Conservation (phyloP, 176 grass and related monocot genomes). For the Raddia distichophylla region DNA sequence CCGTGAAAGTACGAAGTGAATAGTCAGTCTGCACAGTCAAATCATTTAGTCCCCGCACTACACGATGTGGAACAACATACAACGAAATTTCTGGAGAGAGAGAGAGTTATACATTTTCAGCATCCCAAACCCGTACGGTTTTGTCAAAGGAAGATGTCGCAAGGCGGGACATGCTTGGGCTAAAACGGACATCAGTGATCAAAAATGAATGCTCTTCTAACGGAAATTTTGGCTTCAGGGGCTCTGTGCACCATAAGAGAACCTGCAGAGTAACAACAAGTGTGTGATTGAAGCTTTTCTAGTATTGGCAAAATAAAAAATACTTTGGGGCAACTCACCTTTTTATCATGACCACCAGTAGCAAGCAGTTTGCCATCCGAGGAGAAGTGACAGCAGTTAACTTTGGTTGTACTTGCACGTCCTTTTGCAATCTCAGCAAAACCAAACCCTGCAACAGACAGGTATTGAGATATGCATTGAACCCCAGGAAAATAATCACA, state of each 20-base stretch:
- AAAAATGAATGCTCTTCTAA: constrained; percentile 81
- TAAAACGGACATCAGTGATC: constrained; percentile 98
- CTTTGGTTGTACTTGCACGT: constrained; percentile 81
- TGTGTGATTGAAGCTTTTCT: constrained; percentile 21
- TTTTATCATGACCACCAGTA: constrained; percentile 99
- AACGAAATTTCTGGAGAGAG: constrained; percentile 18
- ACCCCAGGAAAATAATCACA: not conserved
- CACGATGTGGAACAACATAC: constrained; percentile 9
- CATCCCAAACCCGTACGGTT: constrained; percentile 97
- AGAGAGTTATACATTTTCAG: constrained; percentile 78
- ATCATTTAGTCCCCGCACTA: constrained; percentile 23
- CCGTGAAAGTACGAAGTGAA: constrained; percentile 94
- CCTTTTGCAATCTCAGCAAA: constrained; percentile 71
- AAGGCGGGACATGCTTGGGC: constrained; percentile 88
- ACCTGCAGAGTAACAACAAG: constrained; percentile 52
- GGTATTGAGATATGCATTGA: constrained; percentile 18
- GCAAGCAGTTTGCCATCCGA: constrained; percentile 97
- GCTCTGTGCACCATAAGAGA: constrained; percentile 76
- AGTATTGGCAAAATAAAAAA: not conserved
- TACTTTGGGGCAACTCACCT: constrained; percentile 50
- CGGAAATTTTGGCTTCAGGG: constrained; percentile 73
- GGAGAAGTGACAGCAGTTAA: constrained; percentile 91
- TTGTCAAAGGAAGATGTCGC: constrained; percentile 98
- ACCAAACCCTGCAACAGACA: constrained; percentile 65
- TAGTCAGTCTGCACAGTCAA: constrained; percentile 75